phyloP scores from a whole-genome alignment of 495 filamentous ascomycete species.

The Lasiosphaeriaceae sp. region DNA sequence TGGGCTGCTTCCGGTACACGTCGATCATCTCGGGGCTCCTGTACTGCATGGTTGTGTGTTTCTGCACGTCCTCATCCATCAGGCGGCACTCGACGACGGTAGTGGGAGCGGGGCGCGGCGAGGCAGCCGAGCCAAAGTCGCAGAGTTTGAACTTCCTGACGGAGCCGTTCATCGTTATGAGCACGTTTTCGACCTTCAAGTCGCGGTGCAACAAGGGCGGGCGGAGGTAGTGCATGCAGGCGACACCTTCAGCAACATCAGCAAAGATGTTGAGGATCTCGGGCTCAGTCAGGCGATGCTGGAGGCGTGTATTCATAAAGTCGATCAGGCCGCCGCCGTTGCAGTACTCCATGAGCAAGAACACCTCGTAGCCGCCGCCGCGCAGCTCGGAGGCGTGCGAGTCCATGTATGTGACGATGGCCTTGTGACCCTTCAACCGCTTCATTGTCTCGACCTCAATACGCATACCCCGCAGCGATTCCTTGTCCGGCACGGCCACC shows the following conservation, averaged over 20 bases:
- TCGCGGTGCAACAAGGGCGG: conserved; percentile 91
- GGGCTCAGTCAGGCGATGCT: conserved; percentile 94
- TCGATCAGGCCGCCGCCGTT: conserved; percentile 89
- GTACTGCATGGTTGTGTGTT: conserved; percentile 95
- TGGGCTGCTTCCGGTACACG: conserved; percentile 91
- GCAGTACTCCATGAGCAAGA: conserved; percentile 94
- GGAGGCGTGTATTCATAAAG: conserved; percentile 98
- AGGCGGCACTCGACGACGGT: conserved; percentile 80
- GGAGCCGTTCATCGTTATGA: conserved; percentile 67
- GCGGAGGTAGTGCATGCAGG: conserved; percentile 98
- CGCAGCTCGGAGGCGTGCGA: conserved; percentile 92
- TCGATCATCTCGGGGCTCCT: conserved; percentile 98
- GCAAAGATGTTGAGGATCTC: conserved; percentile 96
- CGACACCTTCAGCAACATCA: conserved; percentile 92
- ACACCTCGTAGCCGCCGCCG: conserved; percentile 94
- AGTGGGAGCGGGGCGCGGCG: conserved; percentile 77
- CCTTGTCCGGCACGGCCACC: conserved; percentile 96
- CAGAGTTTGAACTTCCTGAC: conserved; percentile 83
- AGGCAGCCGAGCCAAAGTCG: conserved; percentile 92
- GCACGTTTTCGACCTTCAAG: conserved; percentile 96
- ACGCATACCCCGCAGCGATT: conserved; percentile 89
- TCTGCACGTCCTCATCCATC: conserved; percentile 95
- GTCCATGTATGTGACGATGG: conserved; percentile 97
- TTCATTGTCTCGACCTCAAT: conserved; percentile 99
- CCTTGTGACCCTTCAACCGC: conserved; percentile 89